phyloP scores from a whole-genome alignment of 2,329 filamentous ascomycete species.

The Cytospora paraplurivora region DNA sequence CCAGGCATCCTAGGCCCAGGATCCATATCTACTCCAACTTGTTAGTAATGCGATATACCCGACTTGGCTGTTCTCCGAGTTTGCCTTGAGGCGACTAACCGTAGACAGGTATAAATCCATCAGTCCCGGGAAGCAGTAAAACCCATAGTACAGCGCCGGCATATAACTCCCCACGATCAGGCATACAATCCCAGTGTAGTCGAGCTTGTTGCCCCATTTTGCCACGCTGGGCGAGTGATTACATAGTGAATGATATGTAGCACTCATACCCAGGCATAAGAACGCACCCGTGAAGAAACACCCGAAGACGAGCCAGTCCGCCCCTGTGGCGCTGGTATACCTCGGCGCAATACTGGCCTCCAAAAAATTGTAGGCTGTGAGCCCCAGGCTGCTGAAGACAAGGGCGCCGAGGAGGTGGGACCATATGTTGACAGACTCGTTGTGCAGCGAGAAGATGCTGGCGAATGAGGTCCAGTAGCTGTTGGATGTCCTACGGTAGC shows the following conservation, averaged over 20 bases:
- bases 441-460: slow-evolving; percentile 56
- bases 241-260: slow-evolving; percentile 79
- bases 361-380: slow-evolving; percentile 56
- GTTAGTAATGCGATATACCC: not conserved
- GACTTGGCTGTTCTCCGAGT: not conserved
- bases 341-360: slow-evolving; percentile 57
- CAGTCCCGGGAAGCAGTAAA: slow-evolving; percentile 68
- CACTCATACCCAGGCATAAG: slow-evolving; percentile 76
- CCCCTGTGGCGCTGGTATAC: slow-evolving; percentile 61
- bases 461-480: slow-evolving; percentile 49
- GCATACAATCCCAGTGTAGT: slow-evolving; percentile 91
- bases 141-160: slow-evolving; percentile 84
- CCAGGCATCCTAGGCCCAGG: slow-evolving; percentile 74
- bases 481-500: slow-evolving; percentile 55
- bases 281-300: slow-evolving; percentile 80
- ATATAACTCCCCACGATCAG: slow-evolving; percentile 92
- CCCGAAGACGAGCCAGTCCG: slow-evolving; percentile 71
- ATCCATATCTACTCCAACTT: slow-evolving; percentile 65
- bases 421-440: slow-evolving; percentile 65
- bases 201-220: slow-evolving; percentile 86
- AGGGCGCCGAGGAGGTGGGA: slow-evolving; percentile 67
- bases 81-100: slow-evolving; percentile 50
- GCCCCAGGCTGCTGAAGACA: slow-evolving; percentile 46
- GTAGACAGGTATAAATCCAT: slow-evolving; percentile 74
- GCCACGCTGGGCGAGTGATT: slow-evolving; percentile 82